phyloP scores from a whole-genome alignment of 768 basidiomycete genomes.

The Kwoniella sp. region DNA sequence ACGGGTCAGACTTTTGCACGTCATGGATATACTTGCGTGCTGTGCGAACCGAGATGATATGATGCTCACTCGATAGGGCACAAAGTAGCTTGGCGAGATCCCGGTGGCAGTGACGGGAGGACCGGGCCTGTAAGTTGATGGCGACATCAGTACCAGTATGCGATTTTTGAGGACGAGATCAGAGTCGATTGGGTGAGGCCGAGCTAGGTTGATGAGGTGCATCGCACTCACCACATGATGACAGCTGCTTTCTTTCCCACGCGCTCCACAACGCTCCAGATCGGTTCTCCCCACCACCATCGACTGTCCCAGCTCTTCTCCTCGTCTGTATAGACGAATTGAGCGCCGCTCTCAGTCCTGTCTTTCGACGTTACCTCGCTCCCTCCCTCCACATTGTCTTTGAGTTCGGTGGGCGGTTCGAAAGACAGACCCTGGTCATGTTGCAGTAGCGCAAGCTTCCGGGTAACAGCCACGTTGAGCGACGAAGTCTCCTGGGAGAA shows the following conservation, averaged over 20 bases:
- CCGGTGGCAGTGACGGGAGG: slow-evolving; percentile 73
- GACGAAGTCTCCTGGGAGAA: slow-evolving; percentile 31
- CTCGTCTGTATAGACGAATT: slow-evolving; percentile 60
- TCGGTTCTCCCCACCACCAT: slow-evolving; percentile 94
- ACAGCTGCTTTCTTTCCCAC: slow-evolving; percentile 77
- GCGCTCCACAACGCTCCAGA: slow-evolving; percentile 85
- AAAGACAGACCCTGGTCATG: not conserved
- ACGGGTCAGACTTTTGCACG: not conserved
- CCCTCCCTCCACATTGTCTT: slow-evolving; percentile 65
- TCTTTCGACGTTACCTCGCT: not conserved
- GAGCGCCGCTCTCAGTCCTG: not conserved
- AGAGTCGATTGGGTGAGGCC: no score
- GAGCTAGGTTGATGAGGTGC: no score
- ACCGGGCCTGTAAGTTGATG: slow-evolving; percentile 75
- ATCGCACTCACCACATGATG: slow-evolving; percentile 89
- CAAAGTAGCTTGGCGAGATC: slow-evolving; percentile 69
- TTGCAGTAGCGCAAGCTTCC: not conserved
- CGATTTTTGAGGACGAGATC: not conserved
- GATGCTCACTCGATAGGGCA: slow-evolving; percentile 71
- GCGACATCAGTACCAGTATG: no score
- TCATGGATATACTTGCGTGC: not conserved
- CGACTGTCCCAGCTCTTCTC: slow-evolving; percentile 67
- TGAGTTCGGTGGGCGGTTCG: not conserved
- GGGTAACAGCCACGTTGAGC: not conserved
- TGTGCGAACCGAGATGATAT: no score